phyloP scores from a whole-genome alignment of 768 basidiomycete species.

The Serendipita indica region DNA sequence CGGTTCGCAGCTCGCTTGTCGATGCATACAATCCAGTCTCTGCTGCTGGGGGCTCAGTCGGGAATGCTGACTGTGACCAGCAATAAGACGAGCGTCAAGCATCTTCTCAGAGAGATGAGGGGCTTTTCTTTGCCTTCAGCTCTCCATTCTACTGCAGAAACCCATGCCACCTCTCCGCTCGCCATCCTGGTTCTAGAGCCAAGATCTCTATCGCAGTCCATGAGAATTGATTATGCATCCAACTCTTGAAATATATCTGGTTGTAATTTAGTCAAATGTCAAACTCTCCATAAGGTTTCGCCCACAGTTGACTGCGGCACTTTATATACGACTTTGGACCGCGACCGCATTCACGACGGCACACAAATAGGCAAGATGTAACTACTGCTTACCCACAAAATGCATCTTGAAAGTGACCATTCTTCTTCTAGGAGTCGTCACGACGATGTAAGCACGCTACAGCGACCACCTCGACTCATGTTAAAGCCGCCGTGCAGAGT shows the following conservation, averaged over 20 bases:
- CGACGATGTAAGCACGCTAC: constrained; percentile 9
- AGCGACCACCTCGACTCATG: background rate
- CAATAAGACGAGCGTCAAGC: constrained; percentile 62
- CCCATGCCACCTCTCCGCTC: constrained; percentile 21
- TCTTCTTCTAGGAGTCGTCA: constrained; percentile 10
- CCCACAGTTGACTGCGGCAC: background rate
- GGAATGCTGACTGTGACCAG: constrained; percentile 84
- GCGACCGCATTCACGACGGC: background rate
- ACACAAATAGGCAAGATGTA: background rate
- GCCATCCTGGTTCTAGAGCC: constrained; percentile 69
- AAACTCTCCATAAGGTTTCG: too few relatives aligned
- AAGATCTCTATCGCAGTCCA: constrained; percentile 57
- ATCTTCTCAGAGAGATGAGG: constrained; percentile 55
- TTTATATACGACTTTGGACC: background rate
- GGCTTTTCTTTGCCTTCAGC: constrained; percentile 13
- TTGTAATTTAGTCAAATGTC: background rate
- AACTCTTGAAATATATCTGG: background rate
- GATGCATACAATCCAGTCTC: constrained; percentile 59
- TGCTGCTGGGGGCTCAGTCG: constrained; percentile 49
- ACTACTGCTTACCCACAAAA: background rate
- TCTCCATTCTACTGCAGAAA: constrained; percentile 12
- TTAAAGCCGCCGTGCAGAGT: constrained; percentile 32
- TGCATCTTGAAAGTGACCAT: background rate
- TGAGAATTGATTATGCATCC: constrained; percentile 19
- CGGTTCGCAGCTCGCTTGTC: constrained; percentile 48